These are phyloP conservation scores for Penicillium sp. DNA, from an alignment of 2,329 filamentous ascomycete genomes.

Conservation along the genomic window DNA sequence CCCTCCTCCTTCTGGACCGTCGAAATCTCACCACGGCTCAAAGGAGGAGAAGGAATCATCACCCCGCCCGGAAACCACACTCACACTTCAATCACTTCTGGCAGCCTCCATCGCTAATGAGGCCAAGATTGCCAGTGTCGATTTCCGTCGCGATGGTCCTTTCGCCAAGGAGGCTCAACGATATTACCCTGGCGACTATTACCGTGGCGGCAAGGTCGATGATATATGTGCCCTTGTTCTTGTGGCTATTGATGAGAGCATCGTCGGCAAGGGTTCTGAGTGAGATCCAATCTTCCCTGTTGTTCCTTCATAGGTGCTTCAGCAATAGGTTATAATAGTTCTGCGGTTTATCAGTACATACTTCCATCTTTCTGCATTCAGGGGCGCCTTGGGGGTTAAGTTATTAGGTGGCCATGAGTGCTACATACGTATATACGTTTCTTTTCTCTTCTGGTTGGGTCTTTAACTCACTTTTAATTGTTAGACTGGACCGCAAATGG, in stretches of 20 bases:
- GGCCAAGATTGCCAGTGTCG: constrained; percentile 81
- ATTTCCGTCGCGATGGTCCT: constrained; percentile 80
- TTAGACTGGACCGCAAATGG: neutral
- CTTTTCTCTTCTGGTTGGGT: neutral
- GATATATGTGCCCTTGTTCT: constrained; percentile 88
- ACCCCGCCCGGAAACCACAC: constrained; percentile 18
- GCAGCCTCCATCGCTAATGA: constrained; percentile 77
- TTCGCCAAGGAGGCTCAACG: constrained; percentile 94
- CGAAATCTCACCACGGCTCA: neutral
- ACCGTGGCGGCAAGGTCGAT: constrained; percentile 90
- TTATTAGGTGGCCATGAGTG: constrained; percentile 6
- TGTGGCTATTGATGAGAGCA: constrained; percentile 66
- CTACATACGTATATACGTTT: constrained; percentile 6
- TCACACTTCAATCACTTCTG: constrained; percentile 73
- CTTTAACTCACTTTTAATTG: neutral
- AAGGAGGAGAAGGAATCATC: constrained; percentile 11
- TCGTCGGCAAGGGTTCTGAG: neutral
- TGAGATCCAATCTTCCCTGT: neutral
- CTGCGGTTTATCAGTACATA: neutral
- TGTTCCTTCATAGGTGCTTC: neutral
- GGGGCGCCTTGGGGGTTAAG: constrained; percentile 3
- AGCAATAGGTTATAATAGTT: neutral
- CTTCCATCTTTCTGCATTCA: constrained; percentile 8
- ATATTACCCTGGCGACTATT: constrained; percentile 81
- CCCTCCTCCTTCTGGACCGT: constrained; percentile 13